Evolutionary conservation across 1,139 yeast genomes (phyloP).

Genomic region (Geotrichum bryndzae): DNA sequence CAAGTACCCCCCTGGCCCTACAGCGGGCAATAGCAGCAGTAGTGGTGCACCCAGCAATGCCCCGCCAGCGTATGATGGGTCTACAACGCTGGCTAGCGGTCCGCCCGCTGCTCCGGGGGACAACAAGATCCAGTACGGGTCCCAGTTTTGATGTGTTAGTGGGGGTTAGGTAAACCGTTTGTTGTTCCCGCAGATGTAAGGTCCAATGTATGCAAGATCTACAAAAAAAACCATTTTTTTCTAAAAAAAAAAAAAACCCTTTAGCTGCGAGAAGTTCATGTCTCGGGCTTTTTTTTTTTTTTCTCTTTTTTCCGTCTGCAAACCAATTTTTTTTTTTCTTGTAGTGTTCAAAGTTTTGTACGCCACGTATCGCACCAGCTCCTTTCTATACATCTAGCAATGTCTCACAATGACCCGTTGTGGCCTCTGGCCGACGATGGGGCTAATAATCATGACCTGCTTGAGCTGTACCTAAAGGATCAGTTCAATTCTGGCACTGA

Average conservation of each 20-base stretch:
- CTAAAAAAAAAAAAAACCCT: background rate
- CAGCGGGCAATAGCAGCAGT: background rate
- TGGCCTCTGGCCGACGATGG: background rate
- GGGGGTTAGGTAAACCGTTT: background rate
- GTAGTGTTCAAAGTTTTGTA: background rate
- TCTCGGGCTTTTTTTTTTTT: background rate
- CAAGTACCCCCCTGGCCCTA: background rate
- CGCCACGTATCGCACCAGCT: background rate
- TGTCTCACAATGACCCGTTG: background rate
- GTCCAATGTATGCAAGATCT: background rate
- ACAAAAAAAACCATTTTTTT: background rate
- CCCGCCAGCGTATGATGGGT: conserved; percentile 24
- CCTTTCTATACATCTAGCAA: background rate
- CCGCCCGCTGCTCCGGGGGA: conserved; percentile 21
- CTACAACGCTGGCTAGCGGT: background rate
- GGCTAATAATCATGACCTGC: background rate
- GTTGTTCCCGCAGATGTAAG: background rate
- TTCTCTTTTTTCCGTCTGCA: background rate
- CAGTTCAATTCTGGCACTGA: background rate
- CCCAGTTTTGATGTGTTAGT: conserved; percentile 8
- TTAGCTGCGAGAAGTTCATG: background rate
- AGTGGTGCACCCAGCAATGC: conserved; percentile 6
- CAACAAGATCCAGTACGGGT: conserved; percentile 26
- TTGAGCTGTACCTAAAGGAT: background rate
- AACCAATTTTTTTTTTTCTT: background rate